Evolutionary conservation across 257 asterid species (phyloP).

Genomic region (Solanum lignicaule): DNA sequence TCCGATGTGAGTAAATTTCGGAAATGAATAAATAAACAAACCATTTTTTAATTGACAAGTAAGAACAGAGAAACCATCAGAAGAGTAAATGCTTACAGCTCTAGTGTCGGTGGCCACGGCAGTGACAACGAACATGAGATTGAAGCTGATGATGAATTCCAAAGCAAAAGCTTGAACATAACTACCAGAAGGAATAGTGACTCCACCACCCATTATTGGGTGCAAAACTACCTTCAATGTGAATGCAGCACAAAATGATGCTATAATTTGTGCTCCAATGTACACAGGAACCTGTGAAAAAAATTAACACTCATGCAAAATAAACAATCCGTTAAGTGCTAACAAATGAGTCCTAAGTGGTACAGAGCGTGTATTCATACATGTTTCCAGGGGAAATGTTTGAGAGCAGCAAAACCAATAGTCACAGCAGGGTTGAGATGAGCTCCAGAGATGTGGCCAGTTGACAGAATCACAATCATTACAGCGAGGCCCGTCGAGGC

Average conservation of each 20-base stretch:
- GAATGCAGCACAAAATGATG: conserved; percentile 57
- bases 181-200: conserved; percentile 49
- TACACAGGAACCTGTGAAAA: conserved; percentile 56
- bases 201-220: conserved; percentile 81
- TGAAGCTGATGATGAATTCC: conserved; percentile 71
- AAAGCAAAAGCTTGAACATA: conserved; percentile 63
- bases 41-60: not conserved
- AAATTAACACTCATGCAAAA: not conserved
- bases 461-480: conserved; percentile 79
- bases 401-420: conserved; percentile 81
- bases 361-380: conserved; percentile 8
- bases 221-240: conserved; percentile 45
- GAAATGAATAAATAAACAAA: not conserved
- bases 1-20: not conserved
- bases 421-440: conserved; percentile 85
- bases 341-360: not conserved
- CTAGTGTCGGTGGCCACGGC: conserved; percentile 88
- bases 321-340: not conserved
- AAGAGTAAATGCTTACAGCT: conserved; percentile 47
- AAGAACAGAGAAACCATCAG: not conserved
- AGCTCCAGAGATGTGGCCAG: conserved; percentile 95
- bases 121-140: conserved; percentile 89
- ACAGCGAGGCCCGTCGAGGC: conserved; percentile 78
- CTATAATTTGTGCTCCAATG: conserved; percentile 66
- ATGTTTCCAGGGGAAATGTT: conserved; percentile 82